Evolutionary conservation across 1,139 yeast species (phyloP).

Genomic region (Pichia cactophila): DNA sequence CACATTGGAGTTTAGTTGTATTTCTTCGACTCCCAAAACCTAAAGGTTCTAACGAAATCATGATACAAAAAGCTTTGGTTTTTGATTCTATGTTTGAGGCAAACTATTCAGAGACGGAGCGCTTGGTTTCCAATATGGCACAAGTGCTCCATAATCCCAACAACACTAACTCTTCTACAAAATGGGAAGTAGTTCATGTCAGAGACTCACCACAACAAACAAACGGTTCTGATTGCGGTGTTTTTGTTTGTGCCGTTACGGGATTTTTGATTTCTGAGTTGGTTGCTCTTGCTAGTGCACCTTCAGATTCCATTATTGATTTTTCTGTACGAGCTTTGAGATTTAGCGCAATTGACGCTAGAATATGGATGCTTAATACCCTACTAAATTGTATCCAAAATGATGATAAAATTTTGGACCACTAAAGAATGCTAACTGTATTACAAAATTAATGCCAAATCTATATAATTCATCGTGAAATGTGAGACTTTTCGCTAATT

Average conservation of each 20-base stretch:
- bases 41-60: slow-evolving; percentile 10
- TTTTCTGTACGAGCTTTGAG: slow-evolving; percentile 29
- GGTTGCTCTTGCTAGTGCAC: slow-evolving; percentile 19
- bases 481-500: slow-evolving; percentile 34
- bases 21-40: slow-evolving; percentile 29
- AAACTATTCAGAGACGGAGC: slow-evolving; percentile 32
- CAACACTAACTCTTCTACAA: slow-evolving; percentile 4
- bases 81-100: slow-evolving; percentile 41
- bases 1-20: slow-evolving; percentile 50
- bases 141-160: slow-evolving; percentile 23
- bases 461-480: not conserved
- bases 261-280: slow-evolving; percentile 35
- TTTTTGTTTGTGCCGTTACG: slow-evolving; percentile 49
- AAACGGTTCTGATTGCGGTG: slow-evolving; percentile 76
- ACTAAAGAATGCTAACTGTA: not conserved
- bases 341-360: slow-evolving; percentile 37
- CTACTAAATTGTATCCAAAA: slow-evolving; percentile 26
- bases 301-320: slow-evolving; percentile 24
- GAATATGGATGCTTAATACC: slow-evolving; percentile 35
- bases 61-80: slow-evolving; percentile 29
- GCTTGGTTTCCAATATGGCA: slow-evolving; percentile 30
- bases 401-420: not conserved
- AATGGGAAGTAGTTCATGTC: slow-evolving; percentile 11
- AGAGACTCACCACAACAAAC: slow-evolving; percentile 60
- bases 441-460: not conserved